Evolutionary conservation across 495 filamentous ascomycete species (phyloP), one percentile per base, ranked within the genome.

Genomic region (Cercophora sp.): DNA sequence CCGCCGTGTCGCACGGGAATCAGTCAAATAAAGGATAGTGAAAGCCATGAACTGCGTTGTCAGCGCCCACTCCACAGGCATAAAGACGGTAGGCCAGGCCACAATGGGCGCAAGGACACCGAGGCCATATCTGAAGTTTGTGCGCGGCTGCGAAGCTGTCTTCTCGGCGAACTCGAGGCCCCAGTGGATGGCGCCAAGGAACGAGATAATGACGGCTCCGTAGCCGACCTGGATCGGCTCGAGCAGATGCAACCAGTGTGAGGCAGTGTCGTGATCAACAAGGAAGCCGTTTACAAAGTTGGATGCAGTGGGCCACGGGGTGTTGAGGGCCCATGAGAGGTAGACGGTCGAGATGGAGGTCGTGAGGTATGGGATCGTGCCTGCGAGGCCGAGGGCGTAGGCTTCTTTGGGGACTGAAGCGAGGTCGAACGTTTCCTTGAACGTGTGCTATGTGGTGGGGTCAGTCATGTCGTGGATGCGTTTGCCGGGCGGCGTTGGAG

Each of bases 141-240:
- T 71, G 16, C 73, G 73, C 8, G 59, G 55, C 2, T 16, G 53
- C 13, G 55, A 42, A 2, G 67, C 53, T n/a, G 46, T 34, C 55
- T 72, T 73, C 39, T 75, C 74, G 76, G 67, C 80, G 68, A 62
- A 92, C 81, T 71, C 91, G 78, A 76, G 84, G 82, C 72, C 78
- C 94, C 94, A 97, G 70, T 98, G 93, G 61, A 96, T 83, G 29
- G 94, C 93, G 42, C 93, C 93, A 19, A 98, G 81, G 79, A 97
- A 97, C 39, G 91, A 95, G 61, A 96, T 85, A 60, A 96, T 91
- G 45, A 96, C 84, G 37, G 93, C 93, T 48, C 93, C 93, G 61
- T 93, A 96, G 44, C 88, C 93, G 44, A 97, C 76, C 70, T 98
- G 93, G 58, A 96, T 73, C 19, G 91, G 94, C 71, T 96, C 91